These are phyloP conservation scores for Phytophthora kernoviae DNA, from an alignment of 352 stramenopile species.

Conservation along the genomic window DNA sequence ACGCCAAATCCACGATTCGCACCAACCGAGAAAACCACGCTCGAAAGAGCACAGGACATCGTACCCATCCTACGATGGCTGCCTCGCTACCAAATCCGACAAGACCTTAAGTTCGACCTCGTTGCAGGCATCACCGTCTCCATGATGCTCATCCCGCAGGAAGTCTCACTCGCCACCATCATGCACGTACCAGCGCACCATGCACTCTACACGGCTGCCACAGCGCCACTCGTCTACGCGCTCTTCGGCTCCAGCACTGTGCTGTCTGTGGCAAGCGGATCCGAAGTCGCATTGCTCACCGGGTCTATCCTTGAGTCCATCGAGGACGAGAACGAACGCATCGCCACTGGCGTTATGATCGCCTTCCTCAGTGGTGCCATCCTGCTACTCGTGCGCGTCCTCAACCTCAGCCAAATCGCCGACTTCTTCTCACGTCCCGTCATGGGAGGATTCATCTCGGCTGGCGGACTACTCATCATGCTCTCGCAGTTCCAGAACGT, in stretches of 20 bases:
- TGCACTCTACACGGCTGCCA: conserved; percentile 84
- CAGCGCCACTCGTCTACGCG: conserved; percentile 84
- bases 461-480: conserved; percentile 88
- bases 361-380: conserved; percentile 80
- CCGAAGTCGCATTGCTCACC: conserved; percentile 54
- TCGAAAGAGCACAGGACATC: conserved; percentile 23
- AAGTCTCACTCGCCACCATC: conserved; percentile 86
- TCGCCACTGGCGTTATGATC: conserved; percentile 50
- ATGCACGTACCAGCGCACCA: conserved; percentile 85
- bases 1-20: conserved; percentile 11
- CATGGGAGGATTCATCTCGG: conserved; percentile 90
- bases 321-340: conserved; percentile 41
- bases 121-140: conserved; percentile 56
- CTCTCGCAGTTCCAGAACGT: conserved; percentile 89
- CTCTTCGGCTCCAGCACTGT: conserved; percentile 82
- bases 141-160: conserved; percentile 90
- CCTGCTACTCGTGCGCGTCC: conserved; percentile 75
- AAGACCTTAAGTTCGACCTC: conserved; percentile 57
- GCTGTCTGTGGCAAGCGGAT: conserved; percentile 75
- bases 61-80: conserved; percentile 55
- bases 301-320: conserved; percentile 55
- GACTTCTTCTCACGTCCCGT: conserved; percentile 91
- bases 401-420: conserved; percentile 84
- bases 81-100: conserved; percentile 45
- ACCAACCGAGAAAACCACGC: conserved; percentile 16